Conservation (phyloP, 2,329 filamentous ascomycete genomes). For the Monosporascus cannonballus region DNA sequence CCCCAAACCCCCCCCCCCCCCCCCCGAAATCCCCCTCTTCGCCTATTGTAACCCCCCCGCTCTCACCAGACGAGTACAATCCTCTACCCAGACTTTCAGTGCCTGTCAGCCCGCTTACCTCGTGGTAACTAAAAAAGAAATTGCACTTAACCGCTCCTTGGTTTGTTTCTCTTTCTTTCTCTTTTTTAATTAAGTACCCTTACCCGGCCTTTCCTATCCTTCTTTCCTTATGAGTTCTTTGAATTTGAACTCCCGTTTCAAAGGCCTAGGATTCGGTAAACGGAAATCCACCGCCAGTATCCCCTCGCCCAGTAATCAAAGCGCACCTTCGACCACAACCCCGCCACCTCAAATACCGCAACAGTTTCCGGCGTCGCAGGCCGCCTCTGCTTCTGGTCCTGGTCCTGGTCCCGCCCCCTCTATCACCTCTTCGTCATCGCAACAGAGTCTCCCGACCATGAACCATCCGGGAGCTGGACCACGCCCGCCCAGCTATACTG, state of each 20-base stretch:
- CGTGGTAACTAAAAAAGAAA: slow-evolving; percentile 1
- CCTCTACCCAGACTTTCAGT: background rate
- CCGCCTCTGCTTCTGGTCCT: slow-evolving; percentile 18
- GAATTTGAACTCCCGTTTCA: slow-evolving; percentile 76
- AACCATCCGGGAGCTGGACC: slow-evolving; percentile 55
- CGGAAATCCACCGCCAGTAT: slow-evolving; percentile 64
- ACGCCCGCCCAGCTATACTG: slow-evolving; percentile 58
- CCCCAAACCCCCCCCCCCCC: no score
- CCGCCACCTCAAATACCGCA: slow-evolving; percentile 46
- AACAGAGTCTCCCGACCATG: slow-evolving; percentile 51
- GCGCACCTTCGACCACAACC: slow-evolving; percentile 29
- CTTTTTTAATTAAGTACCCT: slow-evolving; percentile 7
- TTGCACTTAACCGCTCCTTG: background rate
- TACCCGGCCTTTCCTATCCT: slow-evolving; percentile 6
- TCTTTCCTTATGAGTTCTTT: slow-evolving; percentile 63
- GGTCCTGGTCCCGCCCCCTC: slow-evolving; percentile 35
- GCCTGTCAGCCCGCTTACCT: slow-evolving; percentile 3
- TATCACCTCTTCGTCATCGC: slow-evolving; percentile 39
- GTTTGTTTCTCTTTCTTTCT: slow-evolving; percentile 14
- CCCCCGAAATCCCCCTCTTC: background rate
- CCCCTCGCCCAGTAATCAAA: slow-evolving; percentile 38
- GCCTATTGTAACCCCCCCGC: background rate
- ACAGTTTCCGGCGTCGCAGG: slow-evolving; percentile 35
- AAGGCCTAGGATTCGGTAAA: slow-evolving; percentile 76
- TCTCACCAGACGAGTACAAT: background rate